Base-by-base conservation (phyloP, 2,329 filamentous ascomycete species). In the Pseudocercospora ulei region DNA sequence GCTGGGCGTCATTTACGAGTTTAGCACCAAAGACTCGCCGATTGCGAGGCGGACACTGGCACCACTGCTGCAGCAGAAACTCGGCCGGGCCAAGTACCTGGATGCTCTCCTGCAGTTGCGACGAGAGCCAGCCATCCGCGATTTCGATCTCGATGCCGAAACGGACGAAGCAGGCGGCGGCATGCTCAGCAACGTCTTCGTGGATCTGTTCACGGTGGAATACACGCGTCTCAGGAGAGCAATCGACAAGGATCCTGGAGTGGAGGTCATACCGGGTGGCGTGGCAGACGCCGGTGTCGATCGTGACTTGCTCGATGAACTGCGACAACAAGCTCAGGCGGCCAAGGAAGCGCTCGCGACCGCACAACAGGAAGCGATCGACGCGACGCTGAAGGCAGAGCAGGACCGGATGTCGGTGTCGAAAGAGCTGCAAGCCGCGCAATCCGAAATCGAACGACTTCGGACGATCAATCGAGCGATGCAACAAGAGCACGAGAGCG, bases 181-280 rank as follows among this genome's bases (percentile, higher is more conserved):
- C 4, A 43, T 48, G 16, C 36, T 96, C 48, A 86, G 94, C 51
- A 71, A 75, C 30, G 75, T 75, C 0, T 96, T 95, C 60, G 78
- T 98, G 39, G 83, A 95, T 44, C 94, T 96, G 54, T 75, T 95
- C 54, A 95, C 95, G 56, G 87, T 96, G 55, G 94, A 94, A 57
- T 96, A 92, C 58, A 88, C 82, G 54, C 80, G 87, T 5, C 66
- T 95, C 41, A 67, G 80, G 24, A 76, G 85, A 46, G 82, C 85
- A 8, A 83, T 98, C 52, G 90, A 98, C 61, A 78, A 88, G 44
- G 84, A 94, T 46, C 90, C 90, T 0, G 84, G 80, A 1, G 68
- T 92, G 44, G 90, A 98, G 58, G 78, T 92, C 16, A 80, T 85
- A 0, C 74, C 90, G 7, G 70, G 86, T 40, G 72, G 78, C 27